Percentiles rank a stretch among this genome's conserved stretches.
Conservation (phyloP, 2,329 filamentous ascomycete genomes). For the Calonectria pseudoturangicola region DNA sequence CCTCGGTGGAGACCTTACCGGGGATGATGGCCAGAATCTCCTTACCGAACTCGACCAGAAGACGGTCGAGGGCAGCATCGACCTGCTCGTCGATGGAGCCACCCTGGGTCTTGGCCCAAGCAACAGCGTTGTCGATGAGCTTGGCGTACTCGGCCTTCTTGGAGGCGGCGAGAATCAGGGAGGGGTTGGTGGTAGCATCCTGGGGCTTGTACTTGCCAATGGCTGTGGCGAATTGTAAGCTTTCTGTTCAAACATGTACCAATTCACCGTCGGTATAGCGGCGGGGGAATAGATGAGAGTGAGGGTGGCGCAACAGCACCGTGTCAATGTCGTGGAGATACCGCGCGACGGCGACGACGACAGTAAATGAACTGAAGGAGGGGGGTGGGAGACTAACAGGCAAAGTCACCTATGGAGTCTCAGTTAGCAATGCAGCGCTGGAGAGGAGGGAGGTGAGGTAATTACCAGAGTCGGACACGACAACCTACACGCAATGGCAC, state of each 20-base stretch:
- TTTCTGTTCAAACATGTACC: conserved; percentile 40
- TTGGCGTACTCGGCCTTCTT: conserved; percentile 98
- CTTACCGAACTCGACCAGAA: conserved; percentile 98
- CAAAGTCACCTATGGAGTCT: conserved; percentile 79
- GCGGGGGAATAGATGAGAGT: conserved; percentile 23
- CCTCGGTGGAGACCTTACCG: conserved; percentile 99
- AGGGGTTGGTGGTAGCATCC: conserved; percentile 99
- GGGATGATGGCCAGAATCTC: conserved; percentile 98
- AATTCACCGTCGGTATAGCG: conserved; percentile 41
- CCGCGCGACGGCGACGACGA: conserved; percentile 33
- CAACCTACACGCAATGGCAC: conserved; percentile 75
- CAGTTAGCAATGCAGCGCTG: conserved; percentile 56
- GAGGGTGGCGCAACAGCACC: conserved; percentile 14
- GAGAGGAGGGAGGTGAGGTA: conserved; percentile 54
- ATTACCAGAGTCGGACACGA: conserved; percentile 97
- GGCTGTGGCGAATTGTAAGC: conserved; percentile 71
- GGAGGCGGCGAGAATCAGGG: conserved; percentile 96
- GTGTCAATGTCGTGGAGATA: conserved; percentile 26
- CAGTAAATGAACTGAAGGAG: conserved; percentile 8
- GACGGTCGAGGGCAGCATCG: conserved; percentile 91
- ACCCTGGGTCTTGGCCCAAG: conserved; percentile 87
- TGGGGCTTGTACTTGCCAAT: conserved; percentile 99
- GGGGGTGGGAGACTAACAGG: conserved; percentile 74
- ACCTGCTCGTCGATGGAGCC: conserved; percentile 86
- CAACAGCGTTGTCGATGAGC: conserved; percentile 90